These are phyloP conservation scores for Pythium biforme DNA, from an alignment of 352 stramenopile species.

Conservation along the genomic window DNA sequence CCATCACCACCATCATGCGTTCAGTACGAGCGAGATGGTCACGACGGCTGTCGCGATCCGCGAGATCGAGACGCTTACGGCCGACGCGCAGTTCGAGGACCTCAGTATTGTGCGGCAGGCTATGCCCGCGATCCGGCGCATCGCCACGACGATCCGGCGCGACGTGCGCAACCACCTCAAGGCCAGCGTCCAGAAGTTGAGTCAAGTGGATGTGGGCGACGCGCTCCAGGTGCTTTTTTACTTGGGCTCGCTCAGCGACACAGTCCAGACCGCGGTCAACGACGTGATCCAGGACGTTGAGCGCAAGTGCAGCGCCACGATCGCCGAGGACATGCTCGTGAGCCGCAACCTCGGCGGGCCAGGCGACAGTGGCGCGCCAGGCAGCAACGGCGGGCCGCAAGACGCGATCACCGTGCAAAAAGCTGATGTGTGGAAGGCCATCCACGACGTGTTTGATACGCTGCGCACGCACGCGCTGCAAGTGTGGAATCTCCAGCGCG, in stretches of 20 bases:
- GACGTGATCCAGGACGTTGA: slow-evolving; percentile 84
- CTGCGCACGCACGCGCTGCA: slow-evolving; percentile 67
- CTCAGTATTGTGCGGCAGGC: slow-evolving; percentile 61
- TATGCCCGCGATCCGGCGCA: slow-evolving; percentile 46
- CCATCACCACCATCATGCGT: neutral
- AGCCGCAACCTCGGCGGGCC: slow-evolving; percentile 16
- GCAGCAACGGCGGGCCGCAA: slow-evolving; percentile 12
- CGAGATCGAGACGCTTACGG: slow-evolving; percentile 61
- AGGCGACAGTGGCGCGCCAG: slow-evolving; percentile 6
- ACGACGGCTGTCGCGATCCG: slow-evolving; percentile 67
- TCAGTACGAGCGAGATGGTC: slow-evolving; percentile 44
- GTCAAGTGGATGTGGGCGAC: slow-evolving; percentile 68
- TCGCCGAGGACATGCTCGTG: slow-evolving; percentile 66
- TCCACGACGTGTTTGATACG: slow-evolving; percentile 76
- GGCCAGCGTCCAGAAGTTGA: slow-evolving; percentile 51
- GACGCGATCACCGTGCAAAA: slow-evolving; percentile 50
- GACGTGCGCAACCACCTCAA: slow-evolving; percentile 54
- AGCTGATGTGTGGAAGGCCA: slow-evolving; percentile 75
- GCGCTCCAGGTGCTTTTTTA: slow-evolving; percentile 82
- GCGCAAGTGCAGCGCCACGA: slow-evolving; percentile 50
- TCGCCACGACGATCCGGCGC: slow-evolving; percentile 46
- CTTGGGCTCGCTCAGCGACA: slow-evolving; percentile 56
- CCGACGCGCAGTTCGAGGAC: slow-evolving; percentile 59
- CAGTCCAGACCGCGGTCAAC: slow-evolving; percentile 74
- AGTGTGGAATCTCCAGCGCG: slow-evolving; percentile 87